Base-by-base conservation (phyloP, 176 grass and related monocot species). In the Aegilops sharonensis region DNA sequence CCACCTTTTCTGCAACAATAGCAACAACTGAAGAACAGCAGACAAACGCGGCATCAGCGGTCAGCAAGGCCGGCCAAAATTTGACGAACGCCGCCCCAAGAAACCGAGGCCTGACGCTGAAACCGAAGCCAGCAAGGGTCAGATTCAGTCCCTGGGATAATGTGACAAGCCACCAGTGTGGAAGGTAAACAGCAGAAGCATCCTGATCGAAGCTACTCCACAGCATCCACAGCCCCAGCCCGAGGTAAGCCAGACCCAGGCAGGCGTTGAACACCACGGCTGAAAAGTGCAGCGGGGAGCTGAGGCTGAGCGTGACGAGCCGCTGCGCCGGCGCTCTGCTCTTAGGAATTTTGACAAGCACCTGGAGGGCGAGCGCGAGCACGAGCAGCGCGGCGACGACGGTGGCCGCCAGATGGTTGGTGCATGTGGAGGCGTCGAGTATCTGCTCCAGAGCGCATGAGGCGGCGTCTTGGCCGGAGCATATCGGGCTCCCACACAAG, bases 371-470 rank as follows among this genome's bases (percentile, higher is more conserved):
- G 43, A 95, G 64, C 1, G 60, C 15, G 18, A 90, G 5, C 32
- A 78, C 2, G 5, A 95, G 13, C 30, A 89, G n/a, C 5, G n/a
- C 31, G 10, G n/a, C 54, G 15, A 82, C 42, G 14, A 20, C 86
- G 8, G 54, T 40, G 32, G 57, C 47, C 25, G 82, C n/a, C 8
- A 94, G 84, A 72, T 95, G 89, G 61, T 98, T 98, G 17, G 29
- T 25, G 86, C 95, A 94, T 47, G 91, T 88, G 29, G 91, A 93
- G 45, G 93, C 88, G 68, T 91, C 68, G 11, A 92, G 64, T 4
- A 86, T 23, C 37, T 70, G 78, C 14, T 14, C 11, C 21, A 86
- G 50, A 43, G 30, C 47, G 69, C 88, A 98, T 64, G 81, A 56
- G 79, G 25, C 30, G 0, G 21, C 61, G 64, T 23, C 70, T 80